Evolutionary conservation across 202 grass and related monocot species (phyloP).

Genomic region (Alloteropsis angusta): DNA sequence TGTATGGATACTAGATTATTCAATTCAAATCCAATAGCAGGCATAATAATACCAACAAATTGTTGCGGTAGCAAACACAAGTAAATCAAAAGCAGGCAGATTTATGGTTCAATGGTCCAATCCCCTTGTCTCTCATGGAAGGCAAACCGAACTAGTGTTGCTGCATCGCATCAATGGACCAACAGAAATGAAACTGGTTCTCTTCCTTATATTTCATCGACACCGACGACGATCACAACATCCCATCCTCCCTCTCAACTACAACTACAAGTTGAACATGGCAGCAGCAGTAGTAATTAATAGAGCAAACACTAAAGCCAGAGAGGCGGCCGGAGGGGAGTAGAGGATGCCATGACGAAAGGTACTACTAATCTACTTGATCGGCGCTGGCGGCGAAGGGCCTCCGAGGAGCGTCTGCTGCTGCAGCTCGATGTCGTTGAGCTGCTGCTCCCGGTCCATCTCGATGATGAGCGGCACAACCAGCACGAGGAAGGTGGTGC

Average conservation of each 20-base stretch:
- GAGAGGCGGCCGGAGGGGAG: not conserved
- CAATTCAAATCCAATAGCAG: not conserved
- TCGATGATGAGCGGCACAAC: slow-evolving; percentile 83
- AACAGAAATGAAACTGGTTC: not conserved
- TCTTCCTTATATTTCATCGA: no score
- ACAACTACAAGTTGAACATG: not conserved
- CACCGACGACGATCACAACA: not conserved
- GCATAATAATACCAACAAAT: not conserved
- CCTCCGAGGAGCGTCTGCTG: slow-evolving; percentile 61
- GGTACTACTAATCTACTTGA: slow-evolving; percentile 3
- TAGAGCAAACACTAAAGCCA: not conserved
- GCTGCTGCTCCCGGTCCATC: slow-evolving; percentile 84
- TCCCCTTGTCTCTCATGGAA: not conserved
- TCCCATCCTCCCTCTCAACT: not conserved
- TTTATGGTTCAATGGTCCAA: not conserved
- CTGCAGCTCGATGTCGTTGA: slow-evolving; percentile 77
- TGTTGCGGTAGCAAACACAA: not conserved
- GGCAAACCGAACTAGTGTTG: not conserved
- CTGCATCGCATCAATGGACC: not conserved
- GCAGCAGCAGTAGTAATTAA: not conserved
- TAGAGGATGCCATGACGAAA: not conserved
- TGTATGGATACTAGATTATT: not conserved
- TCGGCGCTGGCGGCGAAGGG: not conserved
- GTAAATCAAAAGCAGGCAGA: not conserved
- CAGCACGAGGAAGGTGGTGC: slow-evolving; percentile 76